These are phyloP conservation scores for Lecanoromycetidae sp. DNA, from an alignment of 2,329 filamentous ascomycete genomes.

Conservation along the genomic window DNA sequence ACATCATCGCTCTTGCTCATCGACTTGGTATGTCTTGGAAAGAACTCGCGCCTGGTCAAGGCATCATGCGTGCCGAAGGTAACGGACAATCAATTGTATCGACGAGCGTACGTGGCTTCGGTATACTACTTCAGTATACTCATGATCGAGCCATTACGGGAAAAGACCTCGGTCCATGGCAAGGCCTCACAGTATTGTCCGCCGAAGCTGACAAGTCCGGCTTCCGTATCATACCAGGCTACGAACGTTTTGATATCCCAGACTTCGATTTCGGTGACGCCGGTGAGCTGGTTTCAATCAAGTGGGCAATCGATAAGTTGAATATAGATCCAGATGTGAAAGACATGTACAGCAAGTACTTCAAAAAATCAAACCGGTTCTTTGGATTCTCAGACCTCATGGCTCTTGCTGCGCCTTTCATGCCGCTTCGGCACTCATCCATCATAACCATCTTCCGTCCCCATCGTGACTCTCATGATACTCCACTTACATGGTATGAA, in stretches of 20 bases:
- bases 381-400: conserved; percentile 17
- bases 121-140: conserved; percentile 11
- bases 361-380: background rate
- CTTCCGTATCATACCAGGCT: conserved; percentile 14
- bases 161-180: background rate
- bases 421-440: background rate
- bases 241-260: background rate
- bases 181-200: conserved; percentile 4
- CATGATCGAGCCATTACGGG: background rate
- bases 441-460: background rate
- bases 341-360: background rate
- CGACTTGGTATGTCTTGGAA: conserved; percentile 27
- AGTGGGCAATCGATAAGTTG: background rate
- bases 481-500: background rate
- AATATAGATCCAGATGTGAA: background rate
- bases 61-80: conserved; percentile 26
- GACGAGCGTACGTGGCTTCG: conserved; percentile 21
- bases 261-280: conserved; percentile 2
- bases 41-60: conserved; percentile 21
- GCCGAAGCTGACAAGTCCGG: conserved; percentile 12
- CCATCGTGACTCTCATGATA: background rate
- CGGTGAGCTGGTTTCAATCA: background rate
- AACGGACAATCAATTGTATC: conserved; percentile 28
- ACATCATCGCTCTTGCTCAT: conserved; percentile 27
- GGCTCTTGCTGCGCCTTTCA: conserved; percentile 11